phyloP scores from a whole-genome alignment of 345 rosid genomes.

The Aquilaria yunnanensis region DNA sequence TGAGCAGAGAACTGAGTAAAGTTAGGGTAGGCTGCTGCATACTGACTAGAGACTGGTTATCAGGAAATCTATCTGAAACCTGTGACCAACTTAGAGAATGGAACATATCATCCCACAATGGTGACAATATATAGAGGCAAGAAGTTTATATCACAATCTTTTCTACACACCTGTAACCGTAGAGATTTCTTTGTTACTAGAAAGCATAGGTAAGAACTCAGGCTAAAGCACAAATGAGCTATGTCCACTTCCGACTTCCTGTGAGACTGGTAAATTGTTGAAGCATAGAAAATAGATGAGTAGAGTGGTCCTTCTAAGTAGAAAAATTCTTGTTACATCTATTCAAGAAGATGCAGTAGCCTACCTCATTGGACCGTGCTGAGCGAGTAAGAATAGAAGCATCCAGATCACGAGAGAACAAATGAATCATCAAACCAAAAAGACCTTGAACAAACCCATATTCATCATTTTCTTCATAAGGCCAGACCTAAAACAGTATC shows the following conservation, averaged over 20 bases:
- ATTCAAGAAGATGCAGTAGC: constrained; percentile 9
- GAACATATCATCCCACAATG: not conserved
- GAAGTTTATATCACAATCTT: not conserved
- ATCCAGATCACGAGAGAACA: constrained; percentile 50
- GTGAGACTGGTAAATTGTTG: constrained; percentile 32
- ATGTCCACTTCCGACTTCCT: constrained; percentile 54
- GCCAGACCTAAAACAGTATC: constrained; percentile 62
- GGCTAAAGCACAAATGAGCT: constrained; percentile 63
- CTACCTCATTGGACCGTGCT: constrained; percentile 41
- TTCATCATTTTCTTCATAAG: constrained; percentile 79
- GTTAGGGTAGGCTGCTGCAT: constrained; percentile 68
- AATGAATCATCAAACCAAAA: constrained; percentile 60
- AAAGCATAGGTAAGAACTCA: constrained; percentile 77
- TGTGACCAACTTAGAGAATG: constrained; percentile 21
- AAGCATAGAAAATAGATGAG: constrained; percentile 4
- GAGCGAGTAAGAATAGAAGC: constrained; percentile 22
- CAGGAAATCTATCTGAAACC: constrained; percentile 45
- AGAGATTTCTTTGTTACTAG: constrained; percentile 71
- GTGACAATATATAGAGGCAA: constrained; percentile 4
- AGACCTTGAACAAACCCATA: constrained; percentile 89
- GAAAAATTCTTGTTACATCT: not conserved
- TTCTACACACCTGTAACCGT: constrained; percentile 59
- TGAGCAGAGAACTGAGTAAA: constrained; percentile 56
- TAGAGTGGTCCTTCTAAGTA: not conserved
- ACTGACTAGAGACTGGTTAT: constrained; percentile 33